Evolutionary conservation across 148 eudicot genomes (phyloP).

Genomic region (Rhododendron mucronatum): DNA sequence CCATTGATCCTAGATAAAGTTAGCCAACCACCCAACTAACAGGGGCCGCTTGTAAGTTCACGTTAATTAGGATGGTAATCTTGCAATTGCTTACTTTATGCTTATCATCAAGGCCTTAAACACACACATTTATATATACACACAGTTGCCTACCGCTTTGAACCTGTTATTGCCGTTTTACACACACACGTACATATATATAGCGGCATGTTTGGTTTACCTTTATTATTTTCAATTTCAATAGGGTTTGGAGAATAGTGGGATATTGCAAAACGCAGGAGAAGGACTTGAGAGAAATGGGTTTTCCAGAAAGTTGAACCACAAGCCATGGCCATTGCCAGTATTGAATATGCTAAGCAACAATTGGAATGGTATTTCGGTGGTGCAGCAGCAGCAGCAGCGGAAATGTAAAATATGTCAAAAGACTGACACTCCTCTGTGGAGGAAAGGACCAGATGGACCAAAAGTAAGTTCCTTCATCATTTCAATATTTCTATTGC

Average conservation of each 20-base stretch:
- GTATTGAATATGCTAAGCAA: not conserved
- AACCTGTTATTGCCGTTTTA: too few relatives aligned
- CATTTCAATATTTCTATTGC: not conserved
- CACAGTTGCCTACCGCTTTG: too few relatives aligned
- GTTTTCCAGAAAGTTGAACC: not conserved
- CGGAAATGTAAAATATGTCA: not conserved
- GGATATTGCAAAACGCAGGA: not conserved
- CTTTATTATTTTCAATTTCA: not conserved
- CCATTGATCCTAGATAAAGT: too few relatives aligned
- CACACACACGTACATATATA: too few relatives aligned
- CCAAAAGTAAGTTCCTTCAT: not conserved
- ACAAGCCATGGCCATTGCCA: not conserved
- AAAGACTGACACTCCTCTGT: not conserved
- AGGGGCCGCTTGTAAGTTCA: too few relatives aligned
- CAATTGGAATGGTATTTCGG: not conserved
- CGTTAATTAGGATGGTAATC: too few relatives aligned
- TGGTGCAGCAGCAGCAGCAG: not conserved
- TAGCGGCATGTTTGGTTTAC: not conserved
- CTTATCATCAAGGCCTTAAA: too few relatives aligned
- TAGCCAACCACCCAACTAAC: too few relatives aligned
- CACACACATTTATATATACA: too few relatives aligned
- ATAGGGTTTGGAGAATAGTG: not conserved
- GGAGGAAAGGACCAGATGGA: slow-evolving; percentile 10
- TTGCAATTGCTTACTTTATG: too few relatives aligned
- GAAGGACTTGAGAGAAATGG: not conserved